Conservation (phyloP, 768 basidiomycete species). For the Rhodotorula toruloides region DNA sequence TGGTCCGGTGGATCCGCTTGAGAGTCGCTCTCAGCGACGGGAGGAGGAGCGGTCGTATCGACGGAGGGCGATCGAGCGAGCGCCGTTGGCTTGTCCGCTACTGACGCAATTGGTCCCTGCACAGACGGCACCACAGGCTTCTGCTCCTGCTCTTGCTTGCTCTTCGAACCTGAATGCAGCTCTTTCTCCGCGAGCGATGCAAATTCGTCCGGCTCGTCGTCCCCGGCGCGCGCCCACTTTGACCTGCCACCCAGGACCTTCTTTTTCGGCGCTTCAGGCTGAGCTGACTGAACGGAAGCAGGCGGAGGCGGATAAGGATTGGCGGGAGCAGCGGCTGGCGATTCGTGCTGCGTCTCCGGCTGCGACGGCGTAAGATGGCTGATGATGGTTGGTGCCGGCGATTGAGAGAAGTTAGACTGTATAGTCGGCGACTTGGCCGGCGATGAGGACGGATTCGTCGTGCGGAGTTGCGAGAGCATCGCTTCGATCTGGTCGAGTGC, state of each 20-base stretch:
- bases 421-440: neutral
- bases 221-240: conserved; percentile 14
- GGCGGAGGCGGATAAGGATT: neutral
- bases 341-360: no score
- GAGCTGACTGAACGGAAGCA: neutral
- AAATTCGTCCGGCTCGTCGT: conserved; percentile 5
- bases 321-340: neutral
- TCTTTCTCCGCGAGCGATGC: neutral
- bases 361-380: no score
- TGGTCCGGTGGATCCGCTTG: no score
- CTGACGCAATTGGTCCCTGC: neutral
- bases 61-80: neutral
- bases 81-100: no score
- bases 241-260: conserved; percentile 3
- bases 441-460: neutral
- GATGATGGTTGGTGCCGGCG: no score
- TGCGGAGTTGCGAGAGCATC: conserved; percentile 19
- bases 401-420: no score
- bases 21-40: no score
- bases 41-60: neutral
- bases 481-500: conserved; percentile 25
- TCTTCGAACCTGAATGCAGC: neutral
- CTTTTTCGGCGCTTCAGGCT: neutral
- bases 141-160: neutral
- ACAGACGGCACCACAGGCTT: neutral